phyloP scores from a whole-genome alignment of 768 basidiomycete genomes.

The Pleurotus giganteus region DNA sequence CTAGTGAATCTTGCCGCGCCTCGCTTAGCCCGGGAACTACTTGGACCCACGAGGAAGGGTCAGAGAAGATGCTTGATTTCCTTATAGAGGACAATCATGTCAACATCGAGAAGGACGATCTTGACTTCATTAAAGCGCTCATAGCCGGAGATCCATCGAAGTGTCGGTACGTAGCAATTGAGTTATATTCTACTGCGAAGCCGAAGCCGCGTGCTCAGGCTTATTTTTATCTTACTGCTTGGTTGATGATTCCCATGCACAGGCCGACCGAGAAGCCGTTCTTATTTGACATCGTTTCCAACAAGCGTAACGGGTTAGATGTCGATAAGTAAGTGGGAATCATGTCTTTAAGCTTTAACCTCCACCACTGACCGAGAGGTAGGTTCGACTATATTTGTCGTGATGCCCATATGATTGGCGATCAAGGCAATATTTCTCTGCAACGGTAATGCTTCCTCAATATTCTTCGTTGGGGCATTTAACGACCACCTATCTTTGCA shows the following conservation, averaged over 20 bases:
- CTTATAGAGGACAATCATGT: slow-evolving; percentile 58
- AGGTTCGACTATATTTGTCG: slow-evolving; percentile 84
- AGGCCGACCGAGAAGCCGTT: slow-evolving; percentile 59
- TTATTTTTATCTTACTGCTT: not conserved
- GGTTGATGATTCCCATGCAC: not conserved
- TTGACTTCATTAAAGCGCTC: slow-evolving; percentile 69
- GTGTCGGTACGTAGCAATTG: slow-evolving; percentile 54
- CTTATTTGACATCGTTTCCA: slow-evolving; percentile 84
- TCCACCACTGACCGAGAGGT: not conserved
- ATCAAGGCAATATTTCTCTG: slow-evolving; percentile 50
- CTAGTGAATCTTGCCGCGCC: not conserved
- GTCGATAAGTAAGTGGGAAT: slow-evolving; percentile 68
- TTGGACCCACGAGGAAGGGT: slow-evolving; percentile 80
- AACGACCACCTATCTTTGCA: slow-evolving; percentile 21
- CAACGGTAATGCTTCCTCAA: slow-evolving; percentile 34
- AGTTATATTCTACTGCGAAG: not conserved
- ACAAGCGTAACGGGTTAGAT: slow-evolving; percentile 78
- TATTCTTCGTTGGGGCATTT: not conserved
- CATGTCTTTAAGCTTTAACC: not conserved
- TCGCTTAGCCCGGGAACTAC: slow-evolving; percentile 41
- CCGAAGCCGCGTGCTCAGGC: not conserved
- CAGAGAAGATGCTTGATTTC: slow-evolving; percentile 79
- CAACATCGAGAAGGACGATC: slow-evolving; percentile 45
- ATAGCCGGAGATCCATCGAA: slow-evolving; percentile 59
- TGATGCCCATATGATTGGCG: slow-evolving; percentile 72